Evolutionary conservation across 1,139 yeast species (phyloP).

Genomic region (Lodderomyces margitis): DNA sequence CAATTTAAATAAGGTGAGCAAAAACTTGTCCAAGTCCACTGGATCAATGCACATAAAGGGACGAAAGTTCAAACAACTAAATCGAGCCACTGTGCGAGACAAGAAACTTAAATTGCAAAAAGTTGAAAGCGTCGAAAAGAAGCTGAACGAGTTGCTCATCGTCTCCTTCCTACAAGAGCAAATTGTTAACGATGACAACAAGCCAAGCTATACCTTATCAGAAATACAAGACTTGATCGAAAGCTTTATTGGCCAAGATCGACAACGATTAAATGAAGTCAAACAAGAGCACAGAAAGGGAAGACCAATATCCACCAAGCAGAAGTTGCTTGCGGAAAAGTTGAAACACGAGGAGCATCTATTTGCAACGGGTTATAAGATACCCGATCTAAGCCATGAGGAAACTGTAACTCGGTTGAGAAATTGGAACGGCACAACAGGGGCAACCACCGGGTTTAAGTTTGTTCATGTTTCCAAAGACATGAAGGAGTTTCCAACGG

Average conservation of each 20-base stretch:
- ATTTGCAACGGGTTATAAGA: slow-evolving; percentile 65
- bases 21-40: slow-evolving; percentile 56
- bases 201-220: slow-evolving; percentile 45
- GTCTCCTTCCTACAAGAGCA: slow-evolving; percentile 66
- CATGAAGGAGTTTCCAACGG: slow-evolving; percentile 28
- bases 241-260: slow-evolving; percentile 65
- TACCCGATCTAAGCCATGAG: slow-evolving; percentile 69
- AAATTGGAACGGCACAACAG: slow-evolving; percentile 79
- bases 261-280: slow-evolving; percentile 64
- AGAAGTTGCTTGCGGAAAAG: slow-evolving; percentile 61
- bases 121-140: slow-evolving; percentile 53
- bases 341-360: slow-evolving; percentile 59
- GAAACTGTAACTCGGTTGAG: slow-evolving; percentile 59
- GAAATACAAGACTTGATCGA: slow-evolving; percentile 64
- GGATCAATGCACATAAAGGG: slow-evolving; percentile 82
- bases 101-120: slow-evolving; percentile 62
- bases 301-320: slow-evolving; percentile 77
- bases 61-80: slow-evolving; percentile 78
- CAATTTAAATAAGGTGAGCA: slow-evolving; percentile 24
- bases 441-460: slow-evolving; percentile 69
- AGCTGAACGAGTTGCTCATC: slow-evolving; percentile 56
- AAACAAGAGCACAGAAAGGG: slow-evolving; percentile 71
- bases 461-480: slow-evolving; percentile 35
- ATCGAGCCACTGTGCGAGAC: slow-evolving; percentile 83
- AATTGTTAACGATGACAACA: slow-evolving; percentile 40